These are phyloP conservation scores for Phytophthora quininea DNA, from an alignment of 352 stramenopile species.

Conservation along the genomic window DNA sequence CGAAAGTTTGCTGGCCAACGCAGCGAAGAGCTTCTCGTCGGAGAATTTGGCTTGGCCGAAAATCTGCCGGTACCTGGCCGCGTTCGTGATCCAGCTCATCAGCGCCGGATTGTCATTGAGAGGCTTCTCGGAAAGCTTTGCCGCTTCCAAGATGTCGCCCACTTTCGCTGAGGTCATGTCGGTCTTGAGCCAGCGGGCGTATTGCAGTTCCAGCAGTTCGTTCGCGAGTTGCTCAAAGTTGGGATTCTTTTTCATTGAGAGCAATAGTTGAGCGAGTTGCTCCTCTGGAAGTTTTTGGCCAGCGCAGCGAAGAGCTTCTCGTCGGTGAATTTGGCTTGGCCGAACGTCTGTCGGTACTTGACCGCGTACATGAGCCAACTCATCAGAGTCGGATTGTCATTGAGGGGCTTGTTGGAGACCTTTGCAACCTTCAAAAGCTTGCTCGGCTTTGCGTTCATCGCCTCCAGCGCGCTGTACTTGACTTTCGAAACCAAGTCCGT, in stretches of 20 bases:
- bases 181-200: background rate
- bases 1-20: background rate
- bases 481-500: no score
- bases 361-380: background rate
- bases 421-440: background rate
- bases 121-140: no score
- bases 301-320: background rate
- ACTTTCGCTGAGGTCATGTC: background rate
- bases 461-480: no score
- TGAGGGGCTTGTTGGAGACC: background rate
- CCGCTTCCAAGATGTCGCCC: no score
- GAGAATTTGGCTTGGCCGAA: background rate
- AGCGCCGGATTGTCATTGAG: no score
- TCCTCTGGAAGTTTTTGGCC: background rate
- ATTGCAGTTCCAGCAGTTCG: background rate
- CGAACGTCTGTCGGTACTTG: background rate
- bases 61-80: no score
- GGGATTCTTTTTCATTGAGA: background rate
- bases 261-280: background rate
- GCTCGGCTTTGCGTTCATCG: no score
- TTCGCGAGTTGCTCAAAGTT: background rate
- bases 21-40: background rate
- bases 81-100: no score
- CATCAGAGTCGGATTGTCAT: background rate
- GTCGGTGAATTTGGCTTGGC: background rate